Percentiles rank a stretch among this genome's conserved stretches.
These are phyloP conservation scores for Penicillium janthinellum DNA, from an alignment of 2,329 filamentous ascomycete genomes.

Conservation along the genomic window DNA sequence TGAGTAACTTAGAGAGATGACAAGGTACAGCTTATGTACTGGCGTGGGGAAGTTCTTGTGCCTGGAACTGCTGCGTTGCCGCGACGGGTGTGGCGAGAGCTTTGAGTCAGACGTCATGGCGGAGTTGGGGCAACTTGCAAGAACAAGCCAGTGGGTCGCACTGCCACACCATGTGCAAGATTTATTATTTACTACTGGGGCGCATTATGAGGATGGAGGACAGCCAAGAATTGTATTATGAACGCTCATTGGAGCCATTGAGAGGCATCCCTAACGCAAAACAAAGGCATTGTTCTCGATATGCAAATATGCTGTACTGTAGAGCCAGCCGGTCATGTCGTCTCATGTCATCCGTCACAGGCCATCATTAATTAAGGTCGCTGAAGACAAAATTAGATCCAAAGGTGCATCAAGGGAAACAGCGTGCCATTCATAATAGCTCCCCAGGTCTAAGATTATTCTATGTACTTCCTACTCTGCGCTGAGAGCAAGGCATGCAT, in stretches of 20 bases:
- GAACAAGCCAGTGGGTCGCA: background rate
- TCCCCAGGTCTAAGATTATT: constrained; percentile 7
- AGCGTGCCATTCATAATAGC: background rate
- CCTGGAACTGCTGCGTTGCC: constrained; percentile 6
- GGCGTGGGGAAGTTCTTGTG: background rate
- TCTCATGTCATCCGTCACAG: background rate
- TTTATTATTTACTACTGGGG: background rate
- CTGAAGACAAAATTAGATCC: background rate
- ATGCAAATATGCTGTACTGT: background rate
- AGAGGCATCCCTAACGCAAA: background rate
- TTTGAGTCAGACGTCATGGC: constrained; percentile 8
- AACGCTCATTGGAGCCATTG: background rate
- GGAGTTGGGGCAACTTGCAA: background rate
- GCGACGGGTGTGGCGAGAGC: constrained; percentile 12
- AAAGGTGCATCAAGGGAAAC: background rate
- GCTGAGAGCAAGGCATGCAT: constrained; percentile 76
- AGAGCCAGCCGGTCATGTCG: background rate
- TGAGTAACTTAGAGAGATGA: background rate
- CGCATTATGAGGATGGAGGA: background rate
- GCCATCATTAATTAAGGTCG: background rate
- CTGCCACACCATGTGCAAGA: background rate
- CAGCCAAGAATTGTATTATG: background rate
- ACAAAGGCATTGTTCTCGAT: background rate
- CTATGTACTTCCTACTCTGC: constrained; percentile 41
- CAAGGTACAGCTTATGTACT: background rate